phyloP scores from a whole-genome alignment of 345 rosid species.

The Alliaria petiolata region DNA sequence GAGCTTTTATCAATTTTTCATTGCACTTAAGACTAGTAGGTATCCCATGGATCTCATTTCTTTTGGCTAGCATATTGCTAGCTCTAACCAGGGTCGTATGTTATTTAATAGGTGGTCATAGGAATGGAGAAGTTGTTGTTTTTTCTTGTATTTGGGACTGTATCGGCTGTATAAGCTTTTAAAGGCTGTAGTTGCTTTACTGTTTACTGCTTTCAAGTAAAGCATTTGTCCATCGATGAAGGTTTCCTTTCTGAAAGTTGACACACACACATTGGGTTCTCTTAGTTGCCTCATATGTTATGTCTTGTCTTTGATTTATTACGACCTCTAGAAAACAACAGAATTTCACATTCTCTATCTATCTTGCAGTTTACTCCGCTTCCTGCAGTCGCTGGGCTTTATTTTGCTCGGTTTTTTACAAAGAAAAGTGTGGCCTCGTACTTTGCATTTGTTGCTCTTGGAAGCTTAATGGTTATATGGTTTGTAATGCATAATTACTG shows the following conservation, averaged over 20 bases:
- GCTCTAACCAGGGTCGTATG: neutral
- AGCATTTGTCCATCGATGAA: neutral
- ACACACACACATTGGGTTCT: neutral
- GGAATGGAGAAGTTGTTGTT: neutral
- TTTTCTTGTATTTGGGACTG: neutral
- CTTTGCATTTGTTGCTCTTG: constrained; percentile 86
- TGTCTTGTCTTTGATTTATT: neutral
- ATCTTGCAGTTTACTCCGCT: constrained; percentile 77
- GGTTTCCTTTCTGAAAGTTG: neutral
- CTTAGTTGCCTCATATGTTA: neutral
- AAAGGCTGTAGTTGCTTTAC: neutral
- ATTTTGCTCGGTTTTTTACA: constrained; percentile 85
- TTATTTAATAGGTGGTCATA: neutral
- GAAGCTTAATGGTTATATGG: constrained; percentile 94
- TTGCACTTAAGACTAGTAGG: neutral
- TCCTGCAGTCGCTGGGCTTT: constrained; percentile 90
- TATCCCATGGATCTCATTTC: neutral
- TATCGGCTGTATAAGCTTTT: neutral
- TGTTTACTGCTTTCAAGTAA: neutral
- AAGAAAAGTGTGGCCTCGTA: constrained; percentile 87
- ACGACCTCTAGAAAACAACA: constrained; percentile 13
- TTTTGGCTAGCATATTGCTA: neutral
- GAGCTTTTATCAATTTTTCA: too few species aligned
- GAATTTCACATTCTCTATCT: constrained; percentile 1
- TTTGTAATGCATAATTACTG: constrained; percentile 92